Base-by-base conservation (phyloP, 108 stramenopile genomes). In the Bacterosira constricta region DNA sequence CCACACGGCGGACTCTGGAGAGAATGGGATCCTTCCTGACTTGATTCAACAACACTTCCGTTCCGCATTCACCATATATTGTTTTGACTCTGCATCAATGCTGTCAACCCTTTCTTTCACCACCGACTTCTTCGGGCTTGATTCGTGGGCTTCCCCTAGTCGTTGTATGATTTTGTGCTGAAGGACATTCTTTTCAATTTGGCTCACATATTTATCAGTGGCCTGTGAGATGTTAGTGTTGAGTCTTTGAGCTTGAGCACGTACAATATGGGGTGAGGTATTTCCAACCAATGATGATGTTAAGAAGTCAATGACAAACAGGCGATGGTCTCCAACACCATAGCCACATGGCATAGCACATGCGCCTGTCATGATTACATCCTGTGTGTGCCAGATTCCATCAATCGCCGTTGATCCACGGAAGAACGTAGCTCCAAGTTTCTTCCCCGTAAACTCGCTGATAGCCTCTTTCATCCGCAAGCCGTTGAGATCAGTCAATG, bases 21-120 rank as follows among this genome's bases (percentile, higher is more conserved):
- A 63, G 35, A 49, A 72, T 25, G 49, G 63, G 5, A 72, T 64
- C 6, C 37, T 0, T 4, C 71, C 60, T 3, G 36, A 54, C 45
- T 53, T 62, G 2, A 63, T 51, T 13, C 21, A 26, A 10, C 47
- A 50, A 21, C 71, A 72, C 0, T 34, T 47, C 61, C 63, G 46
- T 20, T 72, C 71, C 21, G 61, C 60, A 27, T 62, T n/a, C n/a
- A n/a, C n/a, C n/a, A n/a, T n/a, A n/a, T n/a, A n/a, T n/a, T n/a
- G n/a, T n/a, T n/a, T n/a, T 44, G 1, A 9, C 3, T 61, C 26
- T 72, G 18, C 20, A 52, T 25, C n/a, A 8, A 5, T 8, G 6
- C n/a, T n/a, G n/a, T n/a, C n/a, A n/a, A n/a, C n/a, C n/a, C n/a
- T n/a, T n/a, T n/a, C n/a, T n/a, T n/a, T 21, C 9, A 32, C 39